phyloP scores from a whole-genome alignment of 768 basidiomycete species.

The Hysterangium stoloniferum region DNA sequence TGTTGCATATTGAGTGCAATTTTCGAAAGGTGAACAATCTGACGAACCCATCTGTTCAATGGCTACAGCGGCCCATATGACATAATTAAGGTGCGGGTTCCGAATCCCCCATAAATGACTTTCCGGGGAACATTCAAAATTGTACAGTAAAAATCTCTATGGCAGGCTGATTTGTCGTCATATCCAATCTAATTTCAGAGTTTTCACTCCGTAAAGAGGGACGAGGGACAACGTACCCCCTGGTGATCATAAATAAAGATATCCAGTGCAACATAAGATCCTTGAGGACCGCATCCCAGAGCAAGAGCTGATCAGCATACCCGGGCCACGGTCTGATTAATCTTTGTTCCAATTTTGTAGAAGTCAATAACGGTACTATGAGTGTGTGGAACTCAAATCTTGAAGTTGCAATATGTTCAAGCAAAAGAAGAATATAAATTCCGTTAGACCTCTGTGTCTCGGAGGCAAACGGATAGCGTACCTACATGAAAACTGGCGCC shows the following conservation, averaged over 20 bases:
- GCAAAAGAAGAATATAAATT: too few relatives aligned
- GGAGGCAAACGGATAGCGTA: too few relatives aligned
- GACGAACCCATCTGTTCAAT: slow-evolving; percentile 41
- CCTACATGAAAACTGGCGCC: too few relatives aligned
- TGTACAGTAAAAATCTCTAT: slow-evolving; percentile 43
- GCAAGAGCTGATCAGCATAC: slow-evolving; percentile 19
- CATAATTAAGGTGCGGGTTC: slow-evolving; percentile 33
- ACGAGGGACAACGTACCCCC: slow-evolving; percentile 19
- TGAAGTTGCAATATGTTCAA: too few relatives aligned
- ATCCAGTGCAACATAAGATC: slow-evolving; percentile 35
- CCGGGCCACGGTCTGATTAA: slow-evolving; percentile 34
- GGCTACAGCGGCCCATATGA: slow-evolving; percentile 36
- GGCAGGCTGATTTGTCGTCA: slow-evolving; percentile 43
- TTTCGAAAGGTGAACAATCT: not conserved
- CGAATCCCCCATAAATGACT: slow-evolving; percentile 41
- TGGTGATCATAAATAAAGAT: slow-evolving; percentile 41
- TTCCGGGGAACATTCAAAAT: slow-evolving; percentile 42
- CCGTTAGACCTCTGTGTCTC: too few relatives aligned
- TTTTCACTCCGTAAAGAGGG: slow-evolving; percentile 39
- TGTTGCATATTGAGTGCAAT: not conserved
- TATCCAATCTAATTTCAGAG: slow-evolving; percentile 48
- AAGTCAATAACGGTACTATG: slow-evolving; percentile 38
- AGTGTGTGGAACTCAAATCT: too few relatives aligned
- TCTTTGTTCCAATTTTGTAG: slow-evolving; percentile 31
- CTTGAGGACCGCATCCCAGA: not conserved